Percentiles rank a stretch among this genome's conserved stretches.
Conservation (phyloP, 2,329 filamentous ascomycete species). For the Biscogniauxia mediterranea region DNA sequence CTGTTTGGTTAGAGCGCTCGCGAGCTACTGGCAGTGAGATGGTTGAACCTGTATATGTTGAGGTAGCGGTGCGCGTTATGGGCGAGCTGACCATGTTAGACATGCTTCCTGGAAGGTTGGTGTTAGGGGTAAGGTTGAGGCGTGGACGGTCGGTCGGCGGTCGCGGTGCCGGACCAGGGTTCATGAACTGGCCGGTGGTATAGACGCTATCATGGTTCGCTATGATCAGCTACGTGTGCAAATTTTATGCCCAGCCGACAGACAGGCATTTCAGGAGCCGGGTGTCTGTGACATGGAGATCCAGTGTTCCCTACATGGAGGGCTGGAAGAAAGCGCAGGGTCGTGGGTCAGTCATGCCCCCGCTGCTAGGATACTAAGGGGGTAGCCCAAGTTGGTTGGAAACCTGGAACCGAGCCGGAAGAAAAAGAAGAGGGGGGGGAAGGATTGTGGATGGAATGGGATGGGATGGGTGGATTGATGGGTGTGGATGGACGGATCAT, state of each 20-base stretch:
- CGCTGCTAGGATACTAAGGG: constrained; percentile 3
- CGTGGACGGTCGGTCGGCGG: constrained; percentile 83
- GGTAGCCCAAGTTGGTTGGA: not conserved
- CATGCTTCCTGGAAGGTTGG: constrained; percentile 70
- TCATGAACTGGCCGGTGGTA: constrained; percentile 78
- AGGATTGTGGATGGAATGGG: not conserved
- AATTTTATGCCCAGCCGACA: not conserved
- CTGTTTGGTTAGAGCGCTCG: constrained; percentile 55
- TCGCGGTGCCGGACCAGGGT: constrained; percentile 89
- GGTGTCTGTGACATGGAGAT: not conserved
- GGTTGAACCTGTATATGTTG: constrained; percentile 68
- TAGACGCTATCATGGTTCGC: constrained; percentile 48
- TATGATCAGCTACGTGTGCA: constrained; percentile 23
- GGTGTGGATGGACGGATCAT: constrained; percentile 3
- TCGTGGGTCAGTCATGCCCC: not conserved
- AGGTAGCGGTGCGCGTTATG: constrained; percentile 63
- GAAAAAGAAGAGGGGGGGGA: not conserved
- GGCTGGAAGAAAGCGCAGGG: not conserved
- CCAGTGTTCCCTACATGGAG: not conserved
- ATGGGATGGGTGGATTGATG: not conserved
- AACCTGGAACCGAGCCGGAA: not conserved
- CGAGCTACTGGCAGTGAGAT: constrained; percentile 70
- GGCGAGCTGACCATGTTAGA: constrained; percentile 75
- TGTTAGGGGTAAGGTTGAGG: constrained; percentile 74
- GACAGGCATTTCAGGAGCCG: not conserved